phyloP scores from a whole-genome alignment of 192 early-diverging fungal species.

The Globomyces pollinis-pini region DNA sequence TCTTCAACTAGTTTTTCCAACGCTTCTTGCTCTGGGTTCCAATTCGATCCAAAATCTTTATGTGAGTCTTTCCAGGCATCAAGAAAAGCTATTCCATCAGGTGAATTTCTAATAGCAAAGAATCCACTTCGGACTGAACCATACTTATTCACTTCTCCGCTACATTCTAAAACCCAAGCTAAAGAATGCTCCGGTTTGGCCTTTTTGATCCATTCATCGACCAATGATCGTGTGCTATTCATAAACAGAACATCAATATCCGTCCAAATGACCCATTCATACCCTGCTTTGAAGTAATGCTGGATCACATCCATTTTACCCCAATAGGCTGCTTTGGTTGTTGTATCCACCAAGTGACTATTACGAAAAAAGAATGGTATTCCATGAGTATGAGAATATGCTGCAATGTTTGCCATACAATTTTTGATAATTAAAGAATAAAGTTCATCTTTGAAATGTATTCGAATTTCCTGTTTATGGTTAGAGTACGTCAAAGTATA shows the following conservation, averaged over 20 bases:
- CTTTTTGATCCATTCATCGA: background rate
- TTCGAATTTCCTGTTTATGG: background rate
- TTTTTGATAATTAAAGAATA: background rate
- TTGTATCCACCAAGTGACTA: slow-evolving; percentile 3
- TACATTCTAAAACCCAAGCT: background rate
- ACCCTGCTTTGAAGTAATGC: background rate
- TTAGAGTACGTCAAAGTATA: too few species aligned
- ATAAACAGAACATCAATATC: slow-evolving; percentile 3
- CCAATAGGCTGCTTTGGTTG: background rate
- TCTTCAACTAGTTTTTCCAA: background rate
- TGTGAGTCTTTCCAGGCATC: background rate
- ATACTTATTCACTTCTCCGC: background rate
- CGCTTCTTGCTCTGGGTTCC: background rate
- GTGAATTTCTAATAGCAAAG: slow-evolving; percentile 6
- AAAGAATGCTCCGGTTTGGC: background rate
- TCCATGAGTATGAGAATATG: background rate
- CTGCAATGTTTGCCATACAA: background rate
- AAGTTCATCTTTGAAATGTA: background rate
- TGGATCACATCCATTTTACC: slow-evolving; percentile 5
- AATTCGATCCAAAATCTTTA: background rate
- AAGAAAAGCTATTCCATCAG: background rate
- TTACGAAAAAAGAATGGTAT: slow-evolving; percentile 4
- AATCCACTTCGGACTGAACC: slow-evolving; percentile 1
- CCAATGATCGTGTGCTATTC: background rate
- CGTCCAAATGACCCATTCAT: slow-evolving; percentile 7